Evolutionary conservation across 2,329 filamentous ascomycete genomes (phyloP).

Genomic region (Ophioceras dolichostomum): DNA sequence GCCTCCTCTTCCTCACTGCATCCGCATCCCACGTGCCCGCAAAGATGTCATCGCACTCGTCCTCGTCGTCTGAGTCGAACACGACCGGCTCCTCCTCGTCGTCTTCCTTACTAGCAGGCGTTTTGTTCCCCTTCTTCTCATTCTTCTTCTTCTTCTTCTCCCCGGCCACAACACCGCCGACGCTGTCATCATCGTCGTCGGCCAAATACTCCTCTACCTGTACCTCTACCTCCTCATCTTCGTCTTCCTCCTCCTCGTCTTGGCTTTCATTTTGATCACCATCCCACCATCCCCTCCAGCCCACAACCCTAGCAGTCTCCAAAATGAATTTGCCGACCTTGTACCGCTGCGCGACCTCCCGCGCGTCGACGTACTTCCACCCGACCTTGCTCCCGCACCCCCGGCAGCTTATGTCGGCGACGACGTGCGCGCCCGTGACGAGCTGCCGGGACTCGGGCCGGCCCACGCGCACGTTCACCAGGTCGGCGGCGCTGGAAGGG

Average conservation of each 20-base stretch:
- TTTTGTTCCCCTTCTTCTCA: slow-evolving; percentile 1
- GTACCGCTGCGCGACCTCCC: slow-evolving; percentile 47
- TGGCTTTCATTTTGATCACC: slow-evolving; percentile 5
- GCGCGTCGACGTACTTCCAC: slow-evolving; percentile 58
- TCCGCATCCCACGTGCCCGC: slow-evolving; percentile 47
- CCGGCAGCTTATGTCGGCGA: slow-evolving; percentile 49
- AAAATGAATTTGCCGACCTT: slow-evolving; percentile 59
- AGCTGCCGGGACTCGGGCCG: slow-evolving; percentile 42
- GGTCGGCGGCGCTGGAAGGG: slow-evolving; percentile 10
- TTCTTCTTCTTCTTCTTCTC: slow-evolving; percentile 2
- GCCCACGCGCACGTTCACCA: slow-evolving; percentile 45
- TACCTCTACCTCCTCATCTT: slow-evolving; percentile 3
- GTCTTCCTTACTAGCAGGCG: slow-evolving; percentile 3
- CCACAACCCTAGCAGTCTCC: slow-evolving; percentile 45
- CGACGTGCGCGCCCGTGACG: slow-evolving; percentile 49
- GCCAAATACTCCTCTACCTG: too few species aligned
- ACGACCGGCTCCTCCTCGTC: slow-evolving; percentile 20
- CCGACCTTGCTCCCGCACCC: slow-evolving; percentile 45
- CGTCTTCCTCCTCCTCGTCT: slow-evolving; percentile 3
- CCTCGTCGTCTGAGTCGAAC: slow-evolving; percentile 53
- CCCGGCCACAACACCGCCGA: neutral
- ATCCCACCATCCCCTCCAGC: slow-evolving; percentile 42
- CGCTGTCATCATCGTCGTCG: slow-evolving; percentile 7
- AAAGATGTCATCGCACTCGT: slow-evolving; percentile 57
- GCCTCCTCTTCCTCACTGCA: slow-evolving; percentile 28